These are phyloP conservation scores for Lipomyces kockii DNA, from an alignment of 805 yeast genomes.

Conservation along the genomic window DNA sequence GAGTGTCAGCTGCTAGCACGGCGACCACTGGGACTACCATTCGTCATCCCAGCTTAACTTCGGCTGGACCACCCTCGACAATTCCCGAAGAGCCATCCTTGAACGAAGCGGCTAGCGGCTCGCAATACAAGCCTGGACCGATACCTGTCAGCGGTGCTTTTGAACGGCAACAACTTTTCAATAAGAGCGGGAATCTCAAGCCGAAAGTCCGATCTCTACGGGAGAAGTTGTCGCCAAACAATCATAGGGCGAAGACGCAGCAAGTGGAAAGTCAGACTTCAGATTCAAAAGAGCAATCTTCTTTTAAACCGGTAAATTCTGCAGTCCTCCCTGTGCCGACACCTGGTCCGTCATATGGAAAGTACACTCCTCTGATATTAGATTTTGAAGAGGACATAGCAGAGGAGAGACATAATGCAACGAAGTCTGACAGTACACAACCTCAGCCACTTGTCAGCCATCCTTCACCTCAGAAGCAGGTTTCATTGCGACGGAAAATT, in stretches of 20 bases:
- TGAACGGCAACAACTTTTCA: slow-evolving; percentile 1
- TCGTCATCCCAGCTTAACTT: slow-evolving; percentile 10
- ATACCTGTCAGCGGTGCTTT: background rate
- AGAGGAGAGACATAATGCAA: background rate
- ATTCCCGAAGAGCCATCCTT: background rate
- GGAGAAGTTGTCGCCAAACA: background rate
- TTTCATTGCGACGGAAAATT: background rate
- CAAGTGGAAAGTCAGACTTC: background rate
- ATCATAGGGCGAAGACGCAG: background rate
- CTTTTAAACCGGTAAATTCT: background rate
- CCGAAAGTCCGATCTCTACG: background rate
- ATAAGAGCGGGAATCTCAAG: background rate
- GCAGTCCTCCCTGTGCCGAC: background rate
- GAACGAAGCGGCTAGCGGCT: background rate
- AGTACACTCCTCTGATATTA: slow-evolving; percentile 6
- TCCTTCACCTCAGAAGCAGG: background rate
- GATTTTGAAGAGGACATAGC: background rate
- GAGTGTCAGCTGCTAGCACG: slow-evolving; percentile 13
- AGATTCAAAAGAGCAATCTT: background rate
- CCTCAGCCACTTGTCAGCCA: background rate
- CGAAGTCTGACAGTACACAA: background rate
- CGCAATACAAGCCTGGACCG: background rate
- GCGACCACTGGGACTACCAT: slow-evolving; percentile 22
- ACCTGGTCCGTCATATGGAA: background rate
- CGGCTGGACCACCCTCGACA: background rate